Conservation (phyloP, 1,284 basidiomycete species). For the Moniliella sp. region DNA sequence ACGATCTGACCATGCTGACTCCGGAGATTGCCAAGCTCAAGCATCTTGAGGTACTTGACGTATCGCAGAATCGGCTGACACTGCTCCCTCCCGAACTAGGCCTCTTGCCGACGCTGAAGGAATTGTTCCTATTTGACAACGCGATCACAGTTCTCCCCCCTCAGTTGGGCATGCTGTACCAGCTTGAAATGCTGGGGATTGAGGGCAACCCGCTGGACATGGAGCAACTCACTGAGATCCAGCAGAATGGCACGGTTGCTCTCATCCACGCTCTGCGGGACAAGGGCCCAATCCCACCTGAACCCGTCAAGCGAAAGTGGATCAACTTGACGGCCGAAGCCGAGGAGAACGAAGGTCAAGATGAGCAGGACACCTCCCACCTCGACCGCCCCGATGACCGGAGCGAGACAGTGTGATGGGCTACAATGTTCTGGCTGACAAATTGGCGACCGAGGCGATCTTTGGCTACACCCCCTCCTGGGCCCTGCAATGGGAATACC, state of each 20-base stretch:
- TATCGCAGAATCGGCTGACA: constrained; percentile 65
- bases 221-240: constrained; percentile 54
- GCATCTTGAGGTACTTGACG: constrained; percentile 69
- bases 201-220: constrained; percentile 83
- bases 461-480: constrained; percentile 93
- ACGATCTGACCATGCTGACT: constrained; percentile 60
- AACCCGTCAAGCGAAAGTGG: constrained; percentile 67
- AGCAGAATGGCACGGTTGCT: constrained; percentile 73
- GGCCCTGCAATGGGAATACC: constrained; percentile 84
- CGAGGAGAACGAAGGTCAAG: constrained; percentile 1
- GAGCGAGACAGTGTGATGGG: constrained; percentile 57
- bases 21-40: constrained; percentile 61
- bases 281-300: constrained; percentile 55
- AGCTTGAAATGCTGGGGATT: constrained; percentile 73
- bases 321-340: too few species aligned
- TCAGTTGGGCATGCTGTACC: constrained; percentile 72
- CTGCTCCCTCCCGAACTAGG: constrained; percentile 68
- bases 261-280: constrained; percentile 73
- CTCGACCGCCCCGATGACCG: too few species aligned
- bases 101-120: constrained; percentile 67
- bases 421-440: constrained; percentile 88
- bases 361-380: constrained; percentile 21
- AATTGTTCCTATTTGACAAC: constrained; percentile 88
- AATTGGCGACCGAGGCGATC: constrained; percentile 63
- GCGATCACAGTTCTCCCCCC: constrained; percentile 58